Evolutionary conservation across 768 basidiomycete species (phyloP), one percentile per base, ranked within the genome.

Genomic region (Pholiota microspora): DNA sequence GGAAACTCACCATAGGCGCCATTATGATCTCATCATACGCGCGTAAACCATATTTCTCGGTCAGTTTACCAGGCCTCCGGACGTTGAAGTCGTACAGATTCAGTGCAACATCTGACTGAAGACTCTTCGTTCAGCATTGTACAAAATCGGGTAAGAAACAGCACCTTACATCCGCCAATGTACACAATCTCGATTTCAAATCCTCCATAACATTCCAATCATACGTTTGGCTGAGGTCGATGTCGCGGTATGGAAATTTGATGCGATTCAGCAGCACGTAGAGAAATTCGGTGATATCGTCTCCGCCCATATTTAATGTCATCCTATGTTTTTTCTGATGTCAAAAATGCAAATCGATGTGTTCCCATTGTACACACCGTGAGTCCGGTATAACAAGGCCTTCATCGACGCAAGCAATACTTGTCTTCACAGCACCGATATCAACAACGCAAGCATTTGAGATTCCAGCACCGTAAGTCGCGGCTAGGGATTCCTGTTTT

Each of bases 391-490:
- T 73, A 18, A 99, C 82, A 47, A 94, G 66, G 2, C 97, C 97
- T 62, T 99, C 97, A 54, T 98, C 97, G 2, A 98, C 89, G 65
- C 95, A 98, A 0, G 94, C 85, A 36, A 99, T 83, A 55, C 83
- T 92, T 1, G 92, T 94, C 52, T 79, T 83, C 13, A 76, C 79
- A 10, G 96, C 90, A 2, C 97, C 97, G 48, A 98, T 87, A 67
- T 99, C 93, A 31, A 99, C 90, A 4, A 99, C 92, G 64, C 97
- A 98, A 9, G 95, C 97, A 62, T 86, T 89, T 0, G 92, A 92
- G 49, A 98, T 86, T 6, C 96, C 96, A 6, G 96, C 94, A 18
- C 95, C 95, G 66, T 95, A 98, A 0, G 93, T 93, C 3, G 95
- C 94, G 29, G 92, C 90, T 35, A 96, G 76, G 3, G 93, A 89